phyloP scores from a whole-genome alignment of 768 basidiomycete genomes.

The Tulasnella sp. region DNA sequence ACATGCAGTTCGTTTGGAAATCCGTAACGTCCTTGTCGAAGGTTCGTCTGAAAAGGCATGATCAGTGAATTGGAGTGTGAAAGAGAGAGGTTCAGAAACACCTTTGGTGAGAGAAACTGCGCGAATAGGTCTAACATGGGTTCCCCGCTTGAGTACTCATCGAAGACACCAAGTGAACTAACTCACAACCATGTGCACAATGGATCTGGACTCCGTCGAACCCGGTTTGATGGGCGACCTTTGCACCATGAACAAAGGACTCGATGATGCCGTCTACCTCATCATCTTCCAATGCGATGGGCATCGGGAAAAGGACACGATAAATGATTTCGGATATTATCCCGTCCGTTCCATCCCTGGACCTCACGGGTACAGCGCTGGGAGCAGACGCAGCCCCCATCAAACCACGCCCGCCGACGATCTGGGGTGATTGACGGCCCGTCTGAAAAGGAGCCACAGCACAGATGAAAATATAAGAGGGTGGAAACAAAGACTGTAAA shows the following conservation, averaged over 20 bases:
- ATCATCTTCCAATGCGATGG: constrained; percentile 41
- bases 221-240: constrained; percentile 51
- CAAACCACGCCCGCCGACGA: constrained; percentile 56
- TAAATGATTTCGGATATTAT: constrained; percentile 35
- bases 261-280: constrained; percentile 56
- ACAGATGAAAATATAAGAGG: not conserved
- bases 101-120: constrained; percentile 68
- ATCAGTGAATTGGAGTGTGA: not conserved
- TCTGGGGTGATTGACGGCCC: constrained; percentile 67
- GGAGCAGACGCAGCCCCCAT: constrained; percentile 50
- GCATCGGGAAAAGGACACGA: constrained; percentile 50
- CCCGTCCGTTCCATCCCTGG: constrained; percentile 20
- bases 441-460: constrained; percentile 12
- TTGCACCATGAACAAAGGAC: constrained; percentile 57
- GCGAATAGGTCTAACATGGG: constrained; percentile 53
- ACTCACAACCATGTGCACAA: constrained; percentile 14
- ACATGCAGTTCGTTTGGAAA: constrained; percentile 26
- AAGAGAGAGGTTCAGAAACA: constrained; percentile 21
- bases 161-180: too few relatives aligned
- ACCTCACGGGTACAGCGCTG: constrained; percentile 35
- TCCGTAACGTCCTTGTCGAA: constrained; percentile 42
- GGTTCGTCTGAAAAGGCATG: constrained; percentile 42
- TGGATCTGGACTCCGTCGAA: constrained; percentile 16
- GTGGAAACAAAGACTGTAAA: constrained; percentile 26
- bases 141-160: too few relatives aligned